Evolutionary conservation across 73 alveolate species (phyloP).

Genomic region (Tetrahymena borealis): DNA sequence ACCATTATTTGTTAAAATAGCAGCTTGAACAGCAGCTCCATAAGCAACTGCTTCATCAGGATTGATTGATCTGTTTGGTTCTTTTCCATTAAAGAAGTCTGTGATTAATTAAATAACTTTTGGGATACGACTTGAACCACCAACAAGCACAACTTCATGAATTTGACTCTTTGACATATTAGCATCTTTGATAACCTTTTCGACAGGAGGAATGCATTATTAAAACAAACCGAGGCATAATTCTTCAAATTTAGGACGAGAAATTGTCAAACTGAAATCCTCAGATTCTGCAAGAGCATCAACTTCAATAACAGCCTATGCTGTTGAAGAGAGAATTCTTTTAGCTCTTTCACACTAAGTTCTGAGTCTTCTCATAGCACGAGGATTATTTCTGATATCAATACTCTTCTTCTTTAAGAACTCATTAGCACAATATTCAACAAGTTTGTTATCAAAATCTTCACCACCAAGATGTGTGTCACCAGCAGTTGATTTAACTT

Average conservation of each 20-base stretch:
- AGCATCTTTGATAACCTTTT: conserved; percentile 35
- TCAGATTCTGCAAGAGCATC: conserved; percentile 75
- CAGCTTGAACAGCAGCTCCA: conserved; percentile 43
- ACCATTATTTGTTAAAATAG: background rate
- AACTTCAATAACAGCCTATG: conserved; percentile 80
- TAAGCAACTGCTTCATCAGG: conserved; percentile 60
- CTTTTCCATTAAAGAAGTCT: conserved; percentile 36
- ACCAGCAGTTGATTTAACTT: conserved; percentile 87
- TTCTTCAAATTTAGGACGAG: conserved; percentile 63
- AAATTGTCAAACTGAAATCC: conserved; percentile 58
- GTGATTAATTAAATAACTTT: conserved; percentile 16
- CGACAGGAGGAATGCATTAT: conserved; percentile 69
- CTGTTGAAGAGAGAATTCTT: conserved; percentile 75
- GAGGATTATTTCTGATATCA: conserved; percentile 66
- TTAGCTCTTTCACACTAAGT: conserved; percentile 96
- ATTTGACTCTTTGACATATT: conserved; percentile 34
- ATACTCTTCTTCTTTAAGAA: conserved; percentile 72
- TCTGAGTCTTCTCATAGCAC: conserved; percentile 89
- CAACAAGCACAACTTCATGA: conserved; percentile 54
- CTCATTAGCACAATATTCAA: conserved; percentile 50
- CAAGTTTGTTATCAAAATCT: conserved; percentile 85
- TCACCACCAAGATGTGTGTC: conserved; percentile 94
- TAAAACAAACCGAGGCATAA: conserved; percentile 56
- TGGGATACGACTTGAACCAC: conserved; percentile 79
- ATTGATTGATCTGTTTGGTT: conserved; percentile 36